Evolutionary conservation across 139 green algal species (phyloP).

Genomic region (Auxenochlorella pyrenoidosa): DNA sequence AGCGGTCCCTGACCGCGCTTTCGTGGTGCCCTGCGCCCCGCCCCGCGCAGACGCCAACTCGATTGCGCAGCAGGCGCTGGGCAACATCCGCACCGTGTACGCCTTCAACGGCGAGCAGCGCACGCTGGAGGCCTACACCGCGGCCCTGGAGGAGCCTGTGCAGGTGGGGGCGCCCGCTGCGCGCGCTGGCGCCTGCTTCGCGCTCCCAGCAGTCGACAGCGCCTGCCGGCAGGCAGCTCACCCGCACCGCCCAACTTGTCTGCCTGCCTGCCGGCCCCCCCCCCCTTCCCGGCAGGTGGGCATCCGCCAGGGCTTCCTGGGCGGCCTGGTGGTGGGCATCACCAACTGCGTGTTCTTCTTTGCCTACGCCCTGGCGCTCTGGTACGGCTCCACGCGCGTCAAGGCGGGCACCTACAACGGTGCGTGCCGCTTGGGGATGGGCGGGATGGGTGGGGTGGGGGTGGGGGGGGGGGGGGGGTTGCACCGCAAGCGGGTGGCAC

Average conservation of each 20-base stretch:
- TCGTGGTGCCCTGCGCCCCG: no score
- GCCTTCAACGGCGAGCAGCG: slow-evolving; percentile 71
- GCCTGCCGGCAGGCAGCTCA: neutral
- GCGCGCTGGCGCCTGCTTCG: no score
- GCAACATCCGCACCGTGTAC: slow-evolving; percentile 80
- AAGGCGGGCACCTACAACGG: slow-evolving; percentile 62
- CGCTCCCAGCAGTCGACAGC: no score
- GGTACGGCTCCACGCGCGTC: slow-evolving; percentile 75
- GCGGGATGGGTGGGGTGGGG: neutral
- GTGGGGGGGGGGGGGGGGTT: neutral
- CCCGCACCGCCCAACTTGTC: neutral
- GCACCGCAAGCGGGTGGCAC: no score
- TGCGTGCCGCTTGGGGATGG: neutral
- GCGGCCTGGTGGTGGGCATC: slow-evolving; percentile 54
- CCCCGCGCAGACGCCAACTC: slow-evolving; percentile 59
- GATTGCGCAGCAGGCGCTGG: slow-evolving; percentile 73
- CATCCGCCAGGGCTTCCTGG: slow-evolving; percentile 46
- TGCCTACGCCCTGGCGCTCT: slow-evolving; percentile 77
- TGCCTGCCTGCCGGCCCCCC: neutral
- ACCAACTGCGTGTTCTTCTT: slow-evolving; percentile 47
- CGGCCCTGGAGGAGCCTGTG: slow-evolving; percentile 56
- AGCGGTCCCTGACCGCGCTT: neutral
- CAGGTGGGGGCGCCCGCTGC: slow-evolving; percentile 1
- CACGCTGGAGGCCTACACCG: slow-evolving; percentile 60
- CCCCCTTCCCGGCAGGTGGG: slow-evolving; percentile 28